Conservation (phyloP, 768 basidiomycete genomes). For the Naganishia kalamii region DNA sequence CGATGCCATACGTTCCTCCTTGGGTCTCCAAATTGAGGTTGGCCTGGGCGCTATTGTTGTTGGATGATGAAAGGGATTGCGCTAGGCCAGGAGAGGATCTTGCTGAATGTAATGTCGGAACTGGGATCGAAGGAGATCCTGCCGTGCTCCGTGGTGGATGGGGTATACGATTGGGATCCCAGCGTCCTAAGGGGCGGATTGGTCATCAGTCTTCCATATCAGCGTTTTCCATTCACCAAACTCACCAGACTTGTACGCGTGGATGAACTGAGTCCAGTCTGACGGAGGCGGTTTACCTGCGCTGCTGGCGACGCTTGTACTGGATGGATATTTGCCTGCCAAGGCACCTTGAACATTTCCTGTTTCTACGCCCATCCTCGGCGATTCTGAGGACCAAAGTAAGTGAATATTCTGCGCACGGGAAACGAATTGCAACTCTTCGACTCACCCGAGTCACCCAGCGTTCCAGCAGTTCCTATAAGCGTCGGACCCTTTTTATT, state of each 20-base stretch:
- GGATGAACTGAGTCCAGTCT: constrained; percentile 36
- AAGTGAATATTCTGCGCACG: too few relatives aligned
- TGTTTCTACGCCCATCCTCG: background rate
- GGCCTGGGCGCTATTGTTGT: background rate
- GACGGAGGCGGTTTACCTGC: background rate
- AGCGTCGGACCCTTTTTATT: constrained; percentile 17
- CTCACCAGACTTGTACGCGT: constrained; percentile 30
- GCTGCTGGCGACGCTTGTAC: background rate
- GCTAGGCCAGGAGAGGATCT: constrained; percentile 10
- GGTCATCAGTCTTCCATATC: background rate
- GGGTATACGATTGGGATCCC: constrained; percentile 29
- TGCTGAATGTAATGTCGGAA: constrained; percentile 1
- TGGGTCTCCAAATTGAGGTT: constrained; percentile 2
- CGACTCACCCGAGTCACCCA: background rate
- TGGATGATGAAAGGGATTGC: background rate
- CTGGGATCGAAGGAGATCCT: background rate
- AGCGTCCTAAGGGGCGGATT: constrained; percentile 30
- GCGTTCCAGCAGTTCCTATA: background rate
- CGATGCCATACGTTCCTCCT: constrained; percentile 12
- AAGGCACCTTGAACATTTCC: background rate
- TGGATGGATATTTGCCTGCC: background rate
- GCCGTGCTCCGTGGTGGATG: background rate
- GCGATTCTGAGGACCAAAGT: too few relatives aligned
- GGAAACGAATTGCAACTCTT: too few relatives aligned
- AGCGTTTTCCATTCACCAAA: background rate